Evolutionary conservation across 1,284 basidiomycete species (phyloP), one percentile per base, ranked within the genome.

Genomic region (Moniliophthora roreri): DNA sequence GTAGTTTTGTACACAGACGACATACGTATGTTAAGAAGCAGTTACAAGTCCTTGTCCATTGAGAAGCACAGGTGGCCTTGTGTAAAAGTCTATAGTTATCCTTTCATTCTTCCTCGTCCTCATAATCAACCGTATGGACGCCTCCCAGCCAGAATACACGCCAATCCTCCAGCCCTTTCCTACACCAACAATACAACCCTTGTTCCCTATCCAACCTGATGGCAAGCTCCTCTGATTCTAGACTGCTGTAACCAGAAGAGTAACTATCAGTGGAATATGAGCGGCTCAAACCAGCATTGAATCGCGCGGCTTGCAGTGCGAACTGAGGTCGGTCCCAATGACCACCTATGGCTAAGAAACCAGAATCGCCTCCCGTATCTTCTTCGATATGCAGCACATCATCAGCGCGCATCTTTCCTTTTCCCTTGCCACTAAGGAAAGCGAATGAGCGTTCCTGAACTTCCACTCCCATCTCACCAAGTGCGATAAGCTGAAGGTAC

Each of bases 91-190:
- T 11, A 32, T 6, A 11, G 11, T 32, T 6, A 11, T 32, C 28
- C 28, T 6, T 32, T 32, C 11, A 32, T 32, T 32, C 28, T 11
- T 32, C 58, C 13, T 57, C 59, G 23, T 59, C n/a, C n/a, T n/a
- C 59, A 38, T 68, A 67, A 37, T 71, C 61, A 28, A 65, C 68
- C 34, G 67, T 66, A 1, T 71, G 69, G 42, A 66, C 65, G 4
- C 87, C 88, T 0, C 89, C 89, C 6, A 91, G 68, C 89, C 89
- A 91, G 62, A 91, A 82, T 13, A 91, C 78, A 23, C 89, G 72
- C 78, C 83, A 91, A 63, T 91, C 89, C 53, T 82, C 79, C 4
- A 74, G 55, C 11, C 83, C 88, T 63, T 84, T 88, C 57, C 81
- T 70, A 66, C 82, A 77, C 86, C 87, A 90, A 0, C 78, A 88